These are phyloP conservation scores for Botrytis paeoniae DNA, from an alignment of 2,329 filamentous ascomycete species.

Conservation along the genomic window DNA sequence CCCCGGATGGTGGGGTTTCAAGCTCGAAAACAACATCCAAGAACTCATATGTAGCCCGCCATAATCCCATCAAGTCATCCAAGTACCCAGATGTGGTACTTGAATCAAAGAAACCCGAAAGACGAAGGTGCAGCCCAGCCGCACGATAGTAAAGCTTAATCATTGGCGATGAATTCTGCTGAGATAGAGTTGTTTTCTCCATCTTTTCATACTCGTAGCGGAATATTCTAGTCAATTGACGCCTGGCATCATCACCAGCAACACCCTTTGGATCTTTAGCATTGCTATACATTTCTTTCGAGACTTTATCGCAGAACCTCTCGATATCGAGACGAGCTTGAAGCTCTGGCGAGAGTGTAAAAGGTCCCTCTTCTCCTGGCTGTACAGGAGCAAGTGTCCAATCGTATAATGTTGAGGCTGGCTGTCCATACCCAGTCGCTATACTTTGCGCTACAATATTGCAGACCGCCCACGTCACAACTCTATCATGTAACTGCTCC, in stretches of 20 bases:
- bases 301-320: constrained; percentile 73
- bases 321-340: constrained; percentile 69
- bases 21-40: constrained; percentile 58
- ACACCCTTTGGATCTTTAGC: constrained; percentile 69
- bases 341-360: constrained; percentile 59
- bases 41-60: constrained; percentile 68
- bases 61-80: constrained; percentile 72
- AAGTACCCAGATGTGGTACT: constrained; percentile 68
- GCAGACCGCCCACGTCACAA: constrained; percentile 80
- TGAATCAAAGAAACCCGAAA: constrained; percentile 79
- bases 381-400: constrained; percentile 62
- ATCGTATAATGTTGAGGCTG: constrained; percentile 73
- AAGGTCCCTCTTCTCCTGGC: constrained; percentile 57
- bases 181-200: constrained; percentile 57
- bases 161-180: constrained; percentile 53
- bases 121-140: constrained; percentile 69
- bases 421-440: constrained; percentile 80
- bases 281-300: constrained; percentile 76
- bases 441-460: constrained; percentile 81
- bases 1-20: constrained; percentile 48
- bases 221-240: constrained; percentile 65
- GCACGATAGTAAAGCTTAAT: constrained; percentile 67
- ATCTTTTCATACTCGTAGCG: constrained; percentile 63
- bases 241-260: constrained; percentile 63
- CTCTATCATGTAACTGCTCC: constrained; percentile 74